Evolutionary conservation across 2,329 filamentous ascomycete species (phyloP), one percentile per base, ranked within the genome.

Genomic region (Exophiala oligosperma): DNA sequence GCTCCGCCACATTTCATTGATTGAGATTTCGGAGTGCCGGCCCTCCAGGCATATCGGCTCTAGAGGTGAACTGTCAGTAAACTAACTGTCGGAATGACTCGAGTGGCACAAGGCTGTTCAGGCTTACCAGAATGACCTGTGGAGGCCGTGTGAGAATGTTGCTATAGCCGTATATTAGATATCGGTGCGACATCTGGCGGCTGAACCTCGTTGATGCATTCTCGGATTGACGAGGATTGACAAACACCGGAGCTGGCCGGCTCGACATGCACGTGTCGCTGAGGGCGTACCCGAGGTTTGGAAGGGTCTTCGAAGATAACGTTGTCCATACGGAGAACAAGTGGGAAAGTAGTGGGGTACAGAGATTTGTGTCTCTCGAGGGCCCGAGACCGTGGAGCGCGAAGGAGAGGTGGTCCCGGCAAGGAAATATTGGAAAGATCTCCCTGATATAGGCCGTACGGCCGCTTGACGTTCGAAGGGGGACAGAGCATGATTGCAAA

Each of bases 261-360:
- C 14, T 9, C 14, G 5, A 21, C 14, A 47, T 21, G 44, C 3
- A 28, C 21, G 14, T 24, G 26, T 28, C 11, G 26, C 44, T 47
- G 7, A 26, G 21, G 26, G 44, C 44, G 44, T 24, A 47, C 11
- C 23, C 44, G 44, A 47, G 21, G 21, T 47, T 28, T 26, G 21
- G 44, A 47, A 47, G 44, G 21, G 44, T 47, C 21, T 21, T 47
- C 44, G 44, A 47, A 47, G 44, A 47, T 47, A 28, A 47, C 26
- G 21, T 14, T 47, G n/a, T 47, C 23, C 14, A 47, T 47, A 28
- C 26, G 6, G 21, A 28, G 12, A 47, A 26, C 21, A 11, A 17
- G 9, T n/a, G 7, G 44, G 9, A 28, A 28, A 28, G 9, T 47
- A 47, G 17, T 47, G 21, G 44, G 12, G 44, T 14, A 14, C 14